A percentile compares a stretch with the other conserved stretches of the same genome.
These are phyloP conservation scores for Kodamaea fungicola DNA, from an alignment of 1,139 yeast genomes.

Conservation along the genomic window DNA sequence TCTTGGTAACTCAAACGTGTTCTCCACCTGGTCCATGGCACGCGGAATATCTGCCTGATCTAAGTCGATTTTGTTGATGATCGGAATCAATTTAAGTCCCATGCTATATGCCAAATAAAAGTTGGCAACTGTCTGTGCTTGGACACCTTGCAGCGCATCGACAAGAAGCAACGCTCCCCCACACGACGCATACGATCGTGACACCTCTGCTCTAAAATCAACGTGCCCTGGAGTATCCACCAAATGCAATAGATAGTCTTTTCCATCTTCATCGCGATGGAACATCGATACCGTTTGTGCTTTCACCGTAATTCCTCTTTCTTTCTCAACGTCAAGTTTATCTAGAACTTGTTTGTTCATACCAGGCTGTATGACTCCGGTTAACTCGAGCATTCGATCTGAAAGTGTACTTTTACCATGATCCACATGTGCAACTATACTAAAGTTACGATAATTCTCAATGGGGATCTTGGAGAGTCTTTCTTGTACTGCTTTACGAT, in stretches of 20 bases:
- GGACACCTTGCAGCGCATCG: slow-evolving; percentile 95
- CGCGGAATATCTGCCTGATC: slow-evolving; percentile 82
- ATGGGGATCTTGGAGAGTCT: slow-evolving; percentile 73
- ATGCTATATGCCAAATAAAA: slow-evolving; percentile 85
- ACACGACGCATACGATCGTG: slow-evolving; percentile 91
- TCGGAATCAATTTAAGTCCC: slow-evolving; percentile 80
- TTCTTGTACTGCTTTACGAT: slow-evolving; percentile 37
- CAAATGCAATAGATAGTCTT: slow-evolving; percentile 79
- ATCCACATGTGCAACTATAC: slow-evolving; percentile 96
- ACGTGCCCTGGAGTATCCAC: slow-evolving; percentile 99
- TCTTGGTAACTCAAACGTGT: slow-evolving; percentile 73
- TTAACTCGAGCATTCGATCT: slow-evolving; percentile 79
- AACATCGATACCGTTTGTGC: slow-evolving; percentile 97
- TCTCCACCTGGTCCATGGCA: slow-evolving; percentile 79
- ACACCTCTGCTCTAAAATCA: slow-evolving; percentile 91
- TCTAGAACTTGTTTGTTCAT: slow-evolving; percentile 86
- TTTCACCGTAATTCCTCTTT: slow-evolving; percentile 89
- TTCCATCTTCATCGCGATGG: slow-evolving; percentile 48
- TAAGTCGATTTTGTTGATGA: slow-evolving; percentile 87
- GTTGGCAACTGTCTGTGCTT: slow-evolving; percentile 97
- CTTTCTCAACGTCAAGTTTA: slow-evolving; percentile 45
- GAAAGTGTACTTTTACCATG: slow-evolving; percentile 94
- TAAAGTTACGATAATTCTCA: slow-evolving; percentile 80
- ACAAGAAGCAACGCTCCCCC: slow-evolving; percentile 89
- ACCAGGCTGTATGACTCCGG: slow-evolving; percentile 79